Evolutionary conservation across 805 yeast genomes (phyloP), one percentile per base, ranked within the genome.

Genomic region (Metschnikowia borealis): DNA sequence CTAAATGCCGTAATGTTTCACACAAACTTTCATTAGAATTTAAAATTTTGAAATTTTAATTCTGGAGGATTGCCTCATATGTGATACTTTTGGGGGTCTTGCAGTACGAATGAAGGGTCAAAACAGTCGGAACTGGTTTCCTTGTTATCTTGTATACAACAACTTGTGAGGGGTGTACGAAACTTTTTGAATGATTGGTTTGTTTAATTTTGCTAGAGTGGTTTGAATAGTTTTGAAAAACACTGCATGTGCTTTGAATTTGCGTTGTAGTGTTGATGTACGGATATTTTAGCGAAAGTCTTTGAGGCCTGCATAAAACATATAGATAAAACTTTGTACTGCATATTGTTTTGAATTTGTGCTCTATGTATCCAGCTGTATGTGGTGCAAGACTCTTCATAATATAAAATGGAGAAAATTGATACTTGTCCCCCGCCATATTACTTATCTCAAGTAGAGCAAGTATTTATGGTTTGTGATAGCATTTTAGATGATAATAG

Each of bases 391-490:
- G 10, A 20, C 40, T 6, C 17, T n/a, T n/a, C 1, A n/a, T 17
- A 14, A 14, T n/a, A 11, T 8, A 15, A 8, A 18, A 23, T 21
- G 40, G 21, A 35, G 20, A 15, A 35, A 13, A 35, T 15, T 15
- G 33, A 23, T 13, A 11, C 7, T 10, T 13, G 47, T 15, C 47
- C 47, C 5, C 45, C 45, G 8, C 26, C 37, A 2, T 42, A 42
- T 33, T n/a, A 34, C 8, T 18, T 32, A 17, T 14, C 38, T 10
- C 38, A 20, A 42, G 11, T 10, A 6, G 21, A 42, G 17, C 56
- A 52, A 15, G 50, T 48, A 7, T 46, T 54, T 31, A 18, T 54
- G 21, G 21, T 54, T 23, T 44, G 54, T 14, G 49, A 48, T 21
- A 50, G 56, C 32, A 35, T 50, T 23, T 17, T 46, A 20, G 52